Base-by-base conservation (phyloP, 306 rosid genomes). In the Quercus cerris region DNA sequence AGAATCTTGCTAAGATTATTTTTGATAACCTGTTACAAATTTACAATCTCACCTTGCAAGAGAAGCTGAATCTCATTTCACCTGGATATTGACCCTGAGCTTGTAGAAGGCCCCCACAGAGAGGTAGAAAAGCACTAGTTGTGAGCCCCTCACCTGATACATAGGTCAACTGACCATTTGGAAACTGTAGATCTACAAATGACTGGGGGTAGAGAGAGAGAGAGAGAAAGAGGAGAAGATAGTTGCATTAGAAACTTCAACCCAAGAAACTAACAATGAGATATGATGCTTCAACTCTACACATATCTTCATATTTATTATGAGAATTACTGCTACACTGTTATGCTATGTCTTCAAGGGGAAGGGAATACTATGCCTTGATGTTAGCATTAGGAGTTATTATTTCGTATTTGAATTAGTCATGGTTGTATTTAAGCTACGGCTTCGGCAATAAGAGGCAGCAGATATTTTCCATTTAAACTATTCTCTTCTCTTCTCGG, bases 1-100 rank as follows among this genome's bases (percentile, higher is more conserved):
- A 52, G 28, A 71, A 67, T 44, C 49, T 55, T 38, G 51, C 67
- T 69, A 7, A 18, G 8, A 10, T 70, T 22, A 54, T 64, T 52
- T 67, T 51, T 66, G 15, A 71, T 28, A 49, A 31, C 49, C 57
- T 75, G 2, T 46, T 30, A 67, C 6, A 63, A 76, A 71, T 76
- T 77, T 70, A 59, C 78, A 77, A 62, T 71, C 84, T 84, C 74
- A 96, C 99, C 98, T 96, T 93, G 93, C 92, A 91, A 70, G 98
- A 96, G 84, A 84, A 96, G 91, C 97, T 96, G 87, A 88, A 96
- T 88, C 89, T 91, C 99, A 96, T 91, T 86, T 96, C 99, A 78
- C 99, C 99, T 2, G 99, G 99, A 93, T 91, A 96, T 82, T 93
- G 99, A 84, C 99, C 99, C 75, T 96, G 99, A 74, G 92, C 97